phyloP scores from a whole-genome alignment of 371 early-diverging fungal genomes.

The Homolaphlyctis polyrhiza region DNA sequence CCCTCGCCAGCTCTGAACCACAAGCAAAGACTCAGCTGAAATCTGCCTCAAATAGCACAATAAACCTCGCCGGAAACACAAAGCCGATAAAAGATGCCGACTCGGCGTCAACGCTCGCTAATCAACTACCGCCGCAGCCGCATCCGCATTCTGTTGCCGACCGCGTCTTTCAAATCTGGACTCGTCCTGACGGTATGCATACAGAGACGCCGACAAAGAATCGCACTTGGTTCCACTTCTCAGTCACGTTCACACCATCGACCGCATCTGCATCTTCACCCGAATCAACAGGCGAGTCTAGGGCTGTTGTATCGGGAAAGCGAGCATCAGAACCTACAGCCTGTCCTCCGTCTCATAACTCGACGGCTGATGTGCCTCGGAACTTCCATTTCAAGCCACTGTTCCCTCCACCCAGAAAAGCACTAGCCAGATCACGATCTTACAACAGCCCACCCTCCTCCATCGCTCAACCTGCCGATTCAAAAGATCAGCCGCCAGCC shows the following conservation, averaged over 20 bases:
- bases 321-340: not conserved
- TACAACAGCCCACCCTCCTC: not conserved
- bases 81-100: no score
- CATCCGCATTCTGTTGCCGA: slow-evolving; percentile 6
- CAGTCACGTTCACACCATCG: slow-evolving; percentile 1
- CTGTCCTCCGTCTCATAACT: not conserved
- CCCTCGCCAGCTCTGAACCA: not conserved
- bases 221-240: slow-evolving; percentile 15
- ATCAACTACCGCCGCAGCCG: not conserved
- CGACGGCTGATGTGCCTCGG: no score
- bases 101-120: not conserved
- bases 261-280: not conserved
- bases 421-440: no score
- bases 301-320: no score
- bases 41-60: no score
- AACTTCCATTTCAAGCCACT: no score
- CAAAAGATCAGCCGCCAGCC: no score
- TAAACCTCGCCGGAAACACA: no score
- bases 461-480: not conserved
- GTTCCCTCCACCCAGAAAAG: no score
- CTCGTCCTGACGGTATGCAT: slow-evolving; percentile 1
- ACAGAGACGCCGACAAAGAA: slow-evolving; percentile 6
- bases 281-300: no score
- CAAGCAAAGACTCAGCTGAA: no score
- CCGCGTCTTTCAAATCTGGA: slow-evolving; percentile 5